Percentiles rank a stretch among this genome's conserved stretches.
Conservation (phyloP, 306 rosid genomes). For the Quercus parvula region DNA sequence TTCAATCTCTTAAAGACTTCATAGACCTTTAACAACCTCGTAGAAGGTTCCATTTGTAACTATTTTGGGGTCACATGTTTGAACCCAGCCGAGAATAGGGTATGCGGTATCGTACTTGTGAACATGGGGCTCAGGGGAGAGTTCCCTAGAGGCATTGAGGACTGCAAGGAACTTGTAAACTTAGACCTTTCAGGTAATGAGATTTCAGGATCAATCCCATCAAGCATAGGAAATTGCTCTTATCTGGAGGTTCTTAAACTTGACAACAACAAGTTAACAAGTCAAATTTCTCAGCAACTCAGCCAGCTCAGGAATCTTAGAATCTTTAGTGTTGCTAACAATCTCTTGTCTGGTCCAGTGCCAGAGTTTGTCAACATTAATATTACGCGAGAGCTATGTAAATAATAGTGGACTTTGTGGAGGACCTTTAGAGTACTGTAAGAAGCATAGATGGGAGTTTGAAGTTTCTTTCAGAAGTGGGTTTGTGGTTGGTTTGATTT, state of each 20-base stretch:
- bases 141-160: too few relatives aligned
- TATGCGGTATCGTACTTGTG: too few relatives aligned
- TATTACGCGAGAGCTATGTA: constrained; percentile 16
- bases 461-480: constrained; percentile 17
- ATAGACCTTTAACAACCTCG: too few relatives aligned
- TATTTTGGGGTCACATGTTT: too few relatives aligned
- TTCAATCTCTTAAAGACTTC: too few relatives aligned
- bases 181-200: too few relatives aligned
- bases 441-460: not conserved
- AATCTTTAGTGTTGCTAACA: constrained; percentile 15
- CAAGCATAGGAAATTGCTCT: not conserved
- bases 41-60: too few relatives aligned
- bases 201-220: too few relatives aligned
- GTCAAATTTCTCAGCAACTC: not conserved
- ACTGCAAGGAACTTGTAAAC: too few relatives aligned
- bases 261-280: constrained; percentile 3
- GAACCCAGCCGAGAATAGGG: too few relatives aligned
- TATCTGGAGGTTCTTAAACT: not conserved
- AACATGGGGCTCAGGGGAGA: too few relatives aligned
- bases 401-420: constrained; percentile 34
- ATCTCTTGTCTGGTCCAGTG: not conserved
- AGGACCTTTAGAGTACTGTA: constrained; percentile 18
- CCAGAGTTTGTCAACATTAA: constrained; percentile 4
- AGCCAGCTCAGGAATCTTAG: not conserved
- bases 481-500: constrained; percentile 25